These are phyloP conservation scores for Domatiomyces globalis DNA, from an alignment of 2,329 filamentous ascomycete genomes.

Conservation along the genomic window DNA sequence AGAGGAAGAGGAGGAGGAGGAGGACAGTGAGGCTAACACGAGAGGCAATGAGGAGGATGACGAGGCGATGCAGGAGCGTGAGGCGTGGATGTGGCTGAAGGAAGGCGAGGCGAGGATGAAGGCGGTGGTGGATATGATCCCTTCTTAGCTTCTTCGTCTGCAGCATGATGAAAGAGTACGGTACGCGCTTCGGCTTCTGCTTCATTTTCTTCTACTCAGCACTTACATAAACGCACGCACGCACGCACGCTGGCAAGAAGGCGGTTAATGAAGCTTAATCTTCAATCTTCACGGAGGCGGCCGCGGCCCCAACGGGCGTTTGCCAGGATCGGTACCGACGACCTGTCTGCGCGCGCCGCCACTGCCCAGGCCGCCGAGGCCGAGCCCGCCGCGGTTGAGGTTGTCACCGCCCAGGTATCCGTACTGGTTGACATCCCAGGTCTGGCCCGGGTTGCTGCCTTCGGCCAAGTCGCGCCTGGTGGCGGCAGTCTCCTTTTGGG, in stretches of 20 bases:
- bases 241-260: too few species aligned
- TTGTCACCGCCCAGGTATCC: slow-evolving; percentile 49
- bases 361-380: slow-evolving; percentile 39
- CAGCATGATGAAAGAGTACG: too few species aligned
- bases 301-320: slow-evolving; percentile 27
- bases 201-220: too few species aligned
- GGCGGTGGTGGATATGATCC: slow-evolving; percentile 22
- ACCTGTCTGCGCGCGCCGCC: slow-evolving; percentile 47
- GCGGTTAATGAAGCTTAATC: background rate
- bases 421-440: slow-evolving; percentile 49
- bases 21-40: slow-evolving; percentile 2
- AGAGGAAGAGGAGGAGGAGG: slow-evolving; percentile 18
- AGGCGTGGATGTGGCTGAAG: slow-evolving; percentile 26
- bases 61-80: background rate
- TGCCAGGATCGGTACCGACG: slow-evolving; percentile 29
- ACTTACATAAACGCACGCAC: background rate
- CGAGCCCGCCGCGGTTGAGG: slow-evolving; percentile 41
- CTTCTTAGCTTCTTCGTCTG: too few species aligned
- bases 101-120: slow-evolving; percentile 30
- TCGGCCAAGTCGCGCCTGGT: slow-evolving; percentile 33
- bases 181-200: too few species aligned
- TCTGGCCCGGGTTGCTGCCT: slow-evolving; percentile 34
- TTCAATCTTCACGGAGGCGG: slow-evolving; percentile 25
- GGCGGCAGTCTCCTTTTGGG: slow-evolving; percentile 37
- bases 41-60: background rate